Conservation (phyloP, 768 basidiomycete species). For the Lactarius tabidus region DNA sequence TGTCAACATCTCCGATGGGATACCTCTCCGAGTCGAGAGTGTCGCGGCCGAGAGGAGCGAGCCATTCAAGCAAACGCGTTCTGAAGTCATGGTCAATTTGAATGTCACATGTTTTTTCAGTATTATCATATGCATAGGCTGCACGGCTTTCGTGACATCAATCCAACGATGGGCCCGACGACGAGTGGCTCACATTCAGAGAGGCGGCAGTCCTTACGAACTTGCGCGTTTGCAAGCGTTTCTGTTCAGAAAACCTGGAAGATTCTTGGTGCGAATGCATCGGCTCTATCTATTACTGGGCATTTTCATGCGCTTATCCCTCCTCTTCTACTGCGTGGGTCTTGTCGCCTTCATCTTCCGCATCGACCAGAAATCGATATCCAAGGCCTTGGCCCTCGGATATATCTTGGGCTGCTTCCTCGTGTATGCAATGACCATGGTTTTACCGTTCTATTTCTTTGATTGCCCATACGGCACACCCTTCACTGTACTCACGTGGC, state of each 20-base stretch:
- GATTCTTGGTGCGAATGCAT: background rate
- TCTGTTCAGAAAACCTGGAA: background rate
- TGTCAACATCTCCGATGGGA: too few species aligned
- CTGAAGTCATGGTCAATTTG: too few species aligned
- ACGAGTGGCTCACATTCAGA: background rate
- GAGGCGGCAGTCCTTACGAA: background rate
- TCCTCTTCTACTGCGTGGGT: background rate
- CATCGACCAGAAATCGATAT: background rate
- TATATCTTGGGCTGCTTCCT: background rate
- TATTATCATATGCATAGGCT: conserved; percentile 1
- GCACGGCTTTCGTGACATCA: conserved; percentile 1
- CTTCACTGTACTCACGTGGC: background rate
- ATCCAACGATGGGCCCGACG: conserved; percentile 11
- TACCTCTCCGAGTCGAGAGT: too few species aligned
- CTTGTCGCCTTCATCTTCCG: background rate
- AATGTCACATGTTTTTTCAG: background rate
- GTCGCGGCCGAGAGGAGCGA: too few species aligned
- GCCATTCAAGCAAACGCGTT: too few species aligned
- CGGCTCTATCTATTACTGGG: background rate
- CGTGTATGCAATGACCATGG: background rate
- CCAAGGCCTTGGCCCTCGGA: background rate
- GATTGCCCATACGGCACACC: conserved; percentile 6
- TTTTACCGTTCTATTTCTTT: background rate
- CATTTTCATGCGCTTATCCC: background rate
- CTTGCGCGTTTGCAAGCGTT: background rate